Evolutionary conservation across 352 stramenopile species (phyloP).

Genomic region (Stramenopiles sp.): DNA sequence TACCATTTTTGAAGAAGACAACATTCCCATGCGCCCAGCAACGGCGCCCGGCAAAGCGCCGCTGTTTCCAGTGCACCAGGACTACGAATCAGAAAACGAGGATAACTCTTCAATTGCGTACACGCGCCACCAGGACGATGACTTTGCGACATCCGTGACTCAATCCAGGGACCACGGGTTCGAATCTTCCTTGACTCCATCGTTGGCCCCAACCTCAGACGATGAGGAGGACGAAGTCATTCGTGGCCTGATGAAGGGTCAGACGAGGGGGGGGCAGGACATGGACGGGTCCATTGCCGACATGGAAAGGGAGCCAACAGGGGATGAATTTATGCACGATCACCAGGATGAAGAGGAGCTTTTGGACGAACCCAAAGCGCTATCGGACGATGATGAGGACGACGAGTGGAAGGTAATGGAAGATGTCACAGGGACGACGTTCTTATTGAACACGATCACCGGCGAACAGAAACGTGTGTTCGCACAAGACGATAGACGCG

Average conservation of each 20-base stretch:
- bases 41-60: not conserved
- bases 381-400: not conserved
- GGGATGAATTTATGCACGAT: too few species aligned
- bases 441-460: not conserved
- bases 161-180: too few species aligned
- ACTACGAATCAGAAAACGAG: not conserved
- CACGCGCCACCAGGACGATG: not conserved
- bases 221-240: too few species aligned
- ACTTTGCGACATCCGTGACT: not conserved
- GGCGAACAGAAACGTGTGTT: not conserved
- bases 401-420: not conserved
- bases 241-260: too few species aligned
- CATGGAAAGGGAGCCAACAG: too few species aligned
- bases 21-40: not conserved
- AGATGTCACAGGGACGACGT: not conserved
- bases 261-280: too few species aligned
- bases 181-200: too few species aligned
- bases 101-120: not conserved
- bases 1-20: not conserved
- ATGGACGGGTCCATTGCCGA: too few species aligned
- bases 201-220: too few species aligned
- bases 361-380: not conserved
- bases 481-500: not conserved
- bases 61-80: not conserved
- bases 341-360: not conserved